Percentiles rank a stretch among this genome's conserved stretches.
These are phyloP conservation scores for Tanozyma kutaoensis DNA, from an alignment of 805 yeast species.

Conservation along the genomic window DNA sequence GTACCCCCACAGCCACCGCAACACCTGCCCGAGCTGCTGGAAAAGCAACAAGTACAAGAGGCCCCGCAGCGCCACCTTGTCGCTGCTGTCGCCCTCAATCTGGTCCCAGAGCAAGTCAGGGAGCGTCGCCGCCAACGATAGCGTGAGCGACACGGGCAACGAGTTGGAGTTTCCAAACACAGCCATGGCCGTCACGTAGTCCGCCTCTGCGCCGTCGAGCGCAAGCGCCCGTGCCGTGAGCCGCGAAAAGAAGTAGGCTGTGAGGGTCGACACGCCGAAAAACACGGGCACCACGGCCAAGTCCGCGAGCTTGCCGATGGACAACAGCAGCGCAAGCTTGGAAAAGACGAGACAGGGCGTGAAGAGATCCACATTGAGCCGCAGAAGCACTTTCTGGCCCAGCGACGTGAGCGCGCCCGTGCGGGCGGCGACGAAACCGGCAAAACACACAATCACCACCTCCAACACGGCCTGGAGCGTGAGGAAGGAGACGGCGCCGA, in stretches of 20 bases:
- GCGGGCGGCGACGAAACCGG: slow-evolving; percentile 79
- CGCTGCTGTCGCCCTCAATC: slow-evolving; percentile 49
- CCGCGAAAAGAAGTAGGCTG: slow-evolving; percentile 54
- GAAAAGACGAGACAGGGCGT: slow-evolving; percentile 92
- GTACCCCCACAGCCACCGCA: slow-evolving; percentile 84
- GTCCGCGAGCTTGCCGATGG: slow-evolving; percentile 66
- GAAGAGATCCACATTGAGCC: slow-evolving; percentile 78
- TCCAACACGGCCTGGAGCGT: slow-evolving; percentile 88
- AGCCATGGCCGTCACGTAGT: slow-evolving; percentile 93
- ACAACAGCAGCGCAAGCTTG: slow-evolving; percentile 55
- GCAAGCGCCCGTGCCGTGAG: slow-evolving; percentile 36
- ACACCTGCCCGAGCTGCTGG: slow-evolving; percentile 73
- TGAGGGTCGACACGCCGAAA: slow-evolving; percentile 69
- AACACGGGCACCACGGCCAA: slow-evolving; percentile 76
- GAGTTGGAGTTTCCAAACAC: slow-evolving; percentile 95
- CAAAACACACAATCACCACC: slow-evolving; percentile 73
- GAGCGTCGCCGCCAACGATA: slow-evolving; percentile 64
- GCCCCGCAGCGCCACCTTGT: slow-evolving; percentile 68
- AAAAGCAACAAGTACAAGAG: slow-evolving; percentile 59
- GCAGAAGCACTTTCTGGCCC: slow-evolving; percentile 68
- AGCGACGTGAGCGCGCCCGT: slow-evolving; percentile 52
- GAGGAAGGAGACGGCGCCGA: slow-evolving; percentile 38
- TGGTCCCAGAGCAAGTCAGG: slow-evolving; percentile 72
- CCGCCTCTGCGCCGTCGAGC: slow-evolving; percentile 64
- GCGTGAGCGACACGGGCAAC: slow-evolving; percentile 80